A percentile compares a stretch with the other conserved stretches of the same genome.
These are phyloP conservation scores for Cucurbita pepo DNA, from an alignment of 306 rosid genomes.

Conservation along the genomic window DNA sequence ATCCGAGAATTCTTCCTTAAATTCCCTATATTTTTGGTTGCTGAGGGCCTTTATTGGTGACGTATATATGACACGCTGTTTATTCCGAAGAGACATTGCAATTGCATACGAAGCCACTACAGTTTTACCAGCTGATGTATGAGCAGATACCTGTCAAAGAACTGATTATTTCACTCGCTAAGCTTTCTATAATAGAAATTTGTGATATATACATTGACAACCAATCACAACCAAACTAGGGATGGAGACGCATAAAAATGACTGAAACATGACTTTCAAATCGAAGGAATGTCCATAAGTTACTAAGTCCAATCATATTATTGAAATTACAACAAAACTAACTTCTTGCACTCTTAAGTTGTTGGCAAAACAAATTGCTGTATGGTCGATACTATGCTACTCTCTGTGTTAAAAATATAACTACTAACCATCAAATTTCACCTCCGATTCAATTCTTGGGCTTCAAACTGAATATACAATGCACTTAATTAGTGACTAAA, in stretches of 20 bases:
- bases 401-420: not conserved
- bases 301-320: not conserved
- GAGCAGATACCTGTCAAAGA: conserved; percentile 70
- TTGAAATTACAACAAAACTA: not conserved
- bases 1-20: conserved; percentile 82
- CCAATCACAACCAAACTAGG: not conserved
- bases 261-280: not conserved
- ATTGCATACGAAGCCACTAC: conserved; percentile 85
- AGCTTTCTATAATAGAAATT: not conserved
- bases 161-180: not conserved
- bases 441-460: not conserved
- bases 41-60: conserved; percentile 95
- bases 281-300: not conserved
- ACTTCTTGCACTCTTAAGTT: not conserved
- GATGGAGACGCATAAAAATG: not conserved
- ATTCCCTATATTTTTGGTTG: conserved; percentile 88
- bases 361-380: not conserved
- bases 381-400: not conserved
- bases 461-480: not conserved
- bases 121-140: conserved; percentile 94
- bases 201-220: not conserved
- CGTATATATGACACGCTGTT: conserved; percentile 81
- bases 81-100: conserved; percentile 72
- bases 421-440: not conserved
- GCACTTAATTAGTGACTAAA: not conserved